Evolutionary conservation across 306 rosid genomes (phyloP).

Genomic region (Vicia faba): DNA sequence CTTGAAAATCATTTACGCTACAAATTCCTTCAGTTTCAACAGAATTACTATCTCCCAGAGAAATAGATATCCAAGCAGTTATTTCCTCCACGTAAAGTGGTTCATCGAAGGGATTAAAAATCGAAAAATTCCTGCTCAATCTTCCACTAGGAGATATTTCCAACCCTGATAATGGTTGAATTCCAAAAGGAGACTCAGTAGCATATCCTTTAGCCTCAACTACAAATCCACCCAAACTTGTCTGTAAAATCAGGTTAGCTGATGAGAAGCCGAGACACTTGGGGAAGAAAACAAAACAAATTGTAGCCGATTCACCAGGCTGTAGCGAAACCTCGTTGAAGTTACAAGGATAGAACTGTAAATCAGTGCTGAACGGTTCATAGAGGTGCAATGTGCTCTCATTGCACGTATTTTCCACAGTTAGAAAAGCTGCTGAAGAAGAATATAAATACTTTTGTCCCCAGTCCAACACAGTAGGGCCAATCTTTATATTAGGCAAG

Average conservation of each 20-base stretch:
- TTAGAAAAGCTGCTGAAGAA: slow-evolving; percentile 72
- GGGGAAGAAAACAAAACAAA: slow-evolving; percentile 81
- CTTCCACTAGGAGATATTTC: slow-evolving; percentile 69
- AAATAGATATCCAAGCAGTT: slow-evolving; percentile 73
- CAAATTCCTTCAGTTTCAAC: slow-evolving; percentile 75
- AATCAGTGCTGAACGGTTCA: slow-evolving; percentile 85
- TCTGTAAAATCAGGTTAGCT: slow-evolving; percentile 86
- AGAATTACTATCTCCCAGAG: slow-evolving; percentile 57
- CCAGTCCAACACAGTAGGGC: slow-evolving; percentile 81
- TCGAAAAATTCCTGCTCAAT: slow-evolving; percentile 70
- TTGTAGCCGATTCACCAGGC: slow-evolving; percentile 75
- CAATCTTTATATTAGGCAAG: slow-evolving; percentile 62
- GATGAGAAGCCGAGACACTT: slow-evolving; percentile 72
- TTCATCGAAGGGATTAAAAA: slow-evolving; percentile 82
- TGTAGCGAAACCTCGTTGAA: slow-evolving; percentile 65
- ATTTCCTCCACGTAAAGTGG: slow-evolving; percentile 70
- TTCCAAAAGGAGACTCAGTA: slow-evolving; percentile 78
- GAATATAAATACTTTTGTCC: slow-evolving; percentile 65
- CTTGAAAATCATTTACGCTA: slow-evolving; percentile 53
- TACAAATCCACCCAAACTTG: slow-evolving; percentile 86
- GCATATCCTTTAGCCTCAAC: slow-evolving; percentile 78
- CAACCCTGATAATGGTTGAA: slow-evolving; percentile 60
- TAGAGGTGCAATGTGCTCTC: slow-evolving; percentile 73
- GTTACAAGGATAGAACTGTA: slow-evolving; percentile 93
- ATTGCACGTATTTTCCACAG: slow-evolving; percentile 75